Evolutionary conservation across 2,329 filamentous ascomycete species (phyloP), one percentile per base, ranked within the genome.

Genomic region (Colletotrichum cereale): DNA sequence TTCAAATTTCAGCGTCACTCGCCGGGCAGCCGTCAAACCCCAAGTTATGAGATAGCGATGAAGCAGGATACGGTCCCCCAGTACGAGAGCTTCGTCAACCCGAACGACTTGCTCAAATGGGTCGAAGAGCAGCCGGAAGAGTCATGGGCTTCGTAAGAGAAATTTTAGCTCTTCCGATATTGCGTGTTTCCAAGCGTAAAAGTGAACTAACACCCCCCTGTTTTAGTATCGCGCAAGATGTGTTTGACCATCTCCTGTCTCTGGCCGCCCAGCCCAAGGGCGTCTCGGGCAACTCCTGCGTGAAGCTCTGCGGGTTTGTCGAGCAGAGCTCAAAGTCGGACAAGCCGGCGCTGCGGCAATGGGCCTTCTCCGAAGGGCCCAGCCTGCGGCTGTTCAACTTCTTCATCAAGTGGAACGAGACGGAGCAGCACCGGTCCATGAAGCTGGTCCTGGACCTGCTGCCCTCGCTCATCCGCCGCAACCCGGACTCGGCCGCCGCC

Each of bases 391-490:
- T 92, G 31, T 90, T 91, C 79, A 82, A 87, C 65, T 91, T 90
- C 76, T 92, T 89, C 76, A 82, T 91, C 62, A 89, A 91, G 75
- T 91, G 89, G 89, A 91, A 90, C 75, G 90, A 91, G 75, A 88
- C 88, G 67, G 89, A 91, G 76, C 87, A 89, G 71, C 88, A 91
- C 75, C 84, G 90, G 14, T 89, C 89, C 44, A 88, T 91, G 87
- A 87, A 87, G 73, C 84, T 91, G 69, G 86, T 91, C 5, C 82
- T 91, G 40, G 89, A 92, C 74, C 81, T 90, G 26, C 80, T 91
- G 29, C 83, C 84, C 7, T 83, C 84, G 65, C 83, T 89, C 24
- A 81, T 89, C 48, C 77, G 78, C 58, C 84, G 81, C 66, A 89
- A 91, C 71, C 85, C 88, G 0, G 78, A 83, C 36, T 75, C 79